These are phyloP conservation scores for Phytophthora tentaculata DNA, from an alignment of 352 stramenopile species.

Conservation along the genomic window DNA sequence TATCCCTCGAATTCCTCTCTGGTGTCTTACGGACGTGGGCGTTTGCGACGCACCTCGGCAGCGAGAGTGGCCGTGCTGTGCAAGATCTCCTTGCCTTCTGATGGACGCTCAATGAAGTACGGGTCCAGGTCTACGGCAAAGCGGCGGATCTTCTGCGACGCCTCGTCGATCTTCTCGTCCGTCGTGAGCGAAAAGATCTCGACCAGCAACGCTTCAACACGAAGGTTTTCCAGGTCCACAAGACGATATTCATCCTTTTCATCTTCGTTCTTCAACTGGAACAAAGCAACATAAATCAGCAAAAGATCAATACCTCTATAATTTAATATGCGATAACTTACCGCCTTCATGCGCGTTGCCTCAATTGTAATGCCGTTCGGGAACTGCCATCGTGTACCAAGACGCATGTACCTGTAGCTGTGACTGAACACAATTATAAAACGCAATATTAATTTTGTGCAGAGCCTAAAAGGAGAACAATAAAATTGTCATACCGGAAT, in stretches of 20 bases:
- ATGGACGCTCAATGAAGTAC: slow-evolving; percentile 86
- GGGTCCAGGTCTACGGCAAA: slow-evolving; percentile 84
- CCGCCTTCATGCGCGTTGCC: slow-evolving; percentile 85
- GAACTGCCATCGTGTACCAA: slow-evolving; percentile 85
- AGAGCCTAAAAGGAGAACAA: neutral
- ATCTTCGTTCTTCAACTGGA: slow-evolving; percentile 79
- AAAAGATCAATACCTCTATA: neutral
- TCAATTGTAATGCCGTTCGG: slow-evolving; percentile 85
- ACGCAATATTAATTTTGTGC: slow-evolving; percentile 11
- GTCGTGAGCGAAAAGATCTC: slow-evolving; percentile 86
- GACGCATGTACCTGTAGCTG: slow-evolving; percentile 85
- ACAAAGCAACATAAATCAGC: neutral
- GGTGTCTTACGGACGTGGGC: slow-evolving; percentile 51
- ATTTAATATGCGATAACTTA: slow-evolving; percentile 29
- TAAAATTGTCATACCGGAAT: slow-evolving; percentile 60
- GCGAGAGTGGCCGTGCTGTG: slow-evolving; percentile 83
- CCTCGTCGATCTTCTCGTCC: slow-evolving; percentile 88
- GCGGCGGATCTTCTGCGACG: slow-evolving; percentile 80
- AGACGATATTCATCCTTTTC: slow-evolving; percentile 87
- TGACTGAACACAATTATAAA: slow-evolving; percentile 53
- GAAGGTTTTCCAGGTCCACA: slow-evolving; percentile 83
- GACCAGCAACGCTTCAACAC: slow-evolving; percentile 85
- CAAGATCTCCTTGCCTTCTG: slow-evolving; percentile 85
- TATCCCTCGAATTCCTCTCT: too few relatives aligned
- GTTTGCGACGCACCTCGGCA: slow-evolving; percentile 81